phyloP scores from a whole-genome alignment of 768 basidiomycete genomes.

The Lactifluus hygrophoroides region DNA sequence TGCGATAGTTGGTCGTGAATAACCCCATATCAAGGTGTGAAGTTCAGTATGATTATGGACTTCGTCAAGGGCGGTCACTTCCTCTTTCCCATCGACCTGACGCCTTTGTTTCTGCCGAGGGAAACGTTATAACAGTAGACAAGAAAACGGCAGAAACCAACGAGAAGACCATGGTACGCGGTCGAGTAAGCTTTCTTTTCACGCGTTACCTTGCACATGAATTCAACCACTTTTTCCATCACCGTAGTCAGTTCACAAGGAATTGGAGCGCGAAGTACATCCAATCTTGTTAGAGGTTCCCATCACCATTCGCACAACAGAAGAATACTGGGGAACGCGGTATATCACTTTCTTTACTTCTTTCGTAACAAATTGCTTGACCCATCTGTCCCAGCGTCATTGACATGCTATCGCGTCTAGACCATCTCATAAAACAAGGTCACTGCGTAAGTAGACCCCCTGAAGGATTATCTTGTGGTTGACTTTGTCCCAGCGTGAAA shows the following conservation, averaged over 20 bases:
- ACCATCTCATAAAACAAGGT: conserved; percentile 39
- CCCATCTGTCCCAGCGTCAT: conserved; percentile 43
- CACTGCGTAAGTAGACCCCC: conserved; percentile 39
- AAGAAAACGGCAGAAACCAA: conserved; percentile 44
- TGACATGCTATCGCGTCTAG: conserved; percentile 62
- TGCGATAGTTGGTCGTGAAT: not conserved
- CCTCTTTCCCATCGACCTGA: conserved; percentile 44
- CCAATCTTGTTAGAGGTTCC: conserved; percentile 46
- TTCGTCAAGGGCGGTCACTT: conserved; percentile 47
- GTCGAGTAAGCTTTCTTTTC: conserved; percentile 37
- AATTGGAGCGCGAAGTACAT: conserved; percentile 64
- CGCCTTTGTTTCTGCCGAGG: conserved; percentile 46
- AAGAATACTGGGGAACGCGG: conserved; percentile 78
- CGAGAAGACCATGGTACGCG: conserved; percentile 44
- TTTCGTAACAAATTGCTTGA: not conserved
- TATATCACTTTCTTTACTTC: conserved; percentile 25
- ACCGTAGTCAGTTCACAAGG: conserved; percentile 60
- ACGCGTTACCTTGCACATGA: not conserved
- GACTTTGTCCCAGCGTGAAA: conserved; percentile 50
- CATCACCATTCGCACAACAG: conserved; percentile 44
- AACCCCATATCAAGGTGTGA: conserved; percentile 54
- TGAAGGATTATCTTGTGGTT: not conserved
- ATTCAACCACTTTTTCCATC: not conserved
- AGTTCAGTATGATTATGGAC: conserved; percentile 68
- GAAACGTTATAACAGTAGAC: conserved; percentile 52